Evolutionary conservation across 306 rosid genomes (phyloP).

Genomic region (cucumber (Cucumis sativus)): DNA sequence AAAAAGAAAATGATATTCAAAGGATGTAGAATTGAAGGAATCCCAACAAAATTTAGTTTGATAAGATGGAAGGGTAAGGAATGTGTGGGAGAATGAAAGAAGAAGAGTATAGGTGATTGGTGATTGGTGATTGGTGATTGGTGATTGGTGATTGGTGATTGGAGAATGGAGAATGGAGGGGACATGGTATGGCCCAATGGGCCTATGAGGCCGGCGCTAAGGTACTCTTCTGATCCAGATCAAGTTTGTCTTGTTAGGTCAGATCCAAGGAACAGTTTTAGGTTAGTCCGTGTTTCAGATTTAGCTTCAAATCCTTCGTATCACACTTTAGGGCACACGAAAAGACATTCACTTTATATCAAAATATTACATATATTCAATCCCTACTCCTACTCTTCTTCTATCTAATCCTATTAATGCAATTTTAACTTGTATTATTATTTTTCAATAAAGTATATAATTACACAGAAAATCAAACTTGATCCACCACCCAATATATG

Average conservation of each 20-base stretch:
- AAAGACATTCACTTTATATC: not conserved
- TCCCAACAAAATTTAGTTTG: not conserved
- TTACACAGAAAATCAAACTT: not conserved
- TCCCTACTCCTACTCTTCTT: not conserved
- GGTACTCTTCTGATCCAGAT: not conserved
- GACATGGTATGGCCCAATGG: constrained; percentile 5
- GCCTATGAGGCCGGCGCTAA: not conserved
- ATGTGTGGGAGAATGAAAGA: not conserved
- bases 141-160: no score
- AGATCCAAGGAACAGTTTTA: not conserved
- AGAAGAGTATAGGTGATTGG: not conserved
- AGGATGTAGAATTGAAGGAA: not conserved
- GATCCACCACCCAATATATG: not conserved
- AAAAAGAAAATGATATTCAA: no score
- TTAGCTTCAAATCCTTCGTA: constrained; percentile 2
- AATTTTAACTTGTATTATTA: not conserved
- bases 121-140: no score
- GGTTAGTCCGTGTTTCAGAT: not conserved
- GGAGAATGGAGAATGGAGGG: not conserved
- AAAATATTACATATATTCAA: not conserved
- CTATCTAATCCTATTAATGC: not conserved
- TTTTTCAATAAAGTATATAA: not conserved
- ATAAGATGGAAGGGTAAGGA: not conserved
- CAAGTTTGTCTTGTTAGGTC: constrained; percentile 4
- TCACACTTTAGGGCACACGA: not conserved